Evolutionary conservation across 1,284 basidiomycete species (phyloP).

Genomic region (Marasmius oreades): DNA sequence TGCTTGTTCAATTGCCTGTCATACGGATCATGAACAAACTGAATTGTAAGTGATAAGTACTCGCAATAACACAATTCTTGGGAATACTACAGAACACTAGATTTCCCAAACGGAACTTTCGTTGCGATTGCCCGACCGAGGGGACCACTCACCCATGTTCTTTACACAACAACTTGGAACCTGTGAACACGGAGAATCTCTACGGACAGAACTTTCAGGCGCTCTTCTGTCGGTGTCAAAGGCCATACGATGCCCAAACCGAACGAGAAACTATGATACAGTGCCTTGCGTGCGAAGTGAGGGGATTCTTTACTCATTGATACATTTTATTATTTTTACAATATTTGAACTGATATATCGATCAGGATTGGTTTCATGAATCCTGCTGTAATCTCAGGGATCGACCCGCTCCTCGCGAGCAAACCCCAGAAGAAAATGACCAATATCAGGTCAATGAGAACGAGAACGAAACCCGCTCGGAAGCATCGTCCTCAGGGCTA

Average conservation of each 20-base stretch:
- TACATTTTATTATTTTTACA: no score
- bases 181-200: constrained; percentile 51
- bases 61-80: constrained; percentile 2
- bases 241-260: constrained; percentile 62
- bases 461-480: constrained; percentile 52
- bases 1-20: constrained; percentile 80
- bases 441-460: constrained; percentile 23
- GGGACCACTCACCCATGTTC: constrained; percentile 57
- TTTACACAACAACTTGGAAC: constrained; percentile 50
- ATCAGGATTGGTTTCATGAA: constrained; percentile 83
- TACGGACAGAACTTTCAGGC: constrained; percentile 72
- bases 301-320: constrained; percentile 19
- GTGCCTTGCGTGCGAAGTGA: constrained; percentile 76
- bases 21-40: constrained; percentile 76
- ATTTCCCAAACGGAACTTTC: constrained; percentile 76
- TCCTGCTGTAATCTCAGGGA: constrained; percentile 77
- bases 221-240: constrained; percentile 68
- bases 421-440: constrained; percentile 31
- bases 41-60: constrained; percentile 53
- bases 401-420: constrained; percentile 46
- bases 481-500: constrained; percentile 58
- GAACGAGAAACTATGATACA: constrained; percentile 84
- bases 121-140: constrained; percentile 76
- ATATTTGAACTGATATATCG: constrained; percentile 10
- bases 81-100: constrained; percentile 21